Conservation (phyloP, 1,284 basidiomycete species). For the Ustilago nuda region DNA sequence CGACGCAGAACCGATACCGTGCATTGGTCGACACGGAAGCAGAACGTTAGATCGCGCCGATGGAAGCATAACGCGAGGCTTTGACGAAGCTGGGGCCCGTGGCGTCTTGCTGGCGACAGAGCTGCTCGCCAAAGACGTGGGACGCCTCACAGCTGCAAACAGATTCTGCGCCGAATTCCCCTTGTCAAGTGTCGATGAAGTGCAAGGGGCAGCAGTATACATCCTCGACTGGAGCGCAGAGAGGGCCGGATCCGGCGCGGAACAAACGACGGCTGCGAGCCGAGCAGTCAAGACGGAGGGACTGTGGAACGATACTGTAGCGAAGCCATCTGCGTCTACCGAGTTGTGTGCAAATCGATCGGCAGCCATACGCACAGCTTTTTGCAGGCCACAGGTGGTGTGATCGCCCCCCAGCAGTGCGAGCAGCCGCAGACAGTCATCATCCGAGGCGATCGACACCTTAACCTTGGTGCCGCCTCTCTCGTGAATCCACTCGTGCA, state of each 20-base stretch:
- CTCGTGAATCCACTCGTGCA: conserved; percentile 47
- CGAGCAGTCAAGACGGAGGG: not conserved
- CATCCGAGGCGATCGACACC: conserved; percentile 48
- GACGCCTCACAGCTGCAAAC: conserved; percentile 14
- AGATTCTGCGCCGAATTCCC: conserved; percentile 16
- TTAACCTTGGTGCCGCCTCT: conserved; percentile 14
- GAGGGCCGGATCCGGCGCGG: not conserved
- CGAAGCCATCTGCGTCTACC: conserved; percentile 26
- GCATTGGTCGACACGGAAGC: conserved; percentile 24
- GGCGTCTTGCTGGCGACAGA: not conserved
- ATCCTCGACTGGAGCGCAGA: not conserved
- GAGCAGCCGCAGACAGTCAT: conserved; percentile 44
- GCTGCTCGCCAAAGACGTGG: not conserved
- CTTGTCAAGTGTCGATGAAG: conserved; percentile 3
- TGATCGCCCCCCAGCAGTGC: conserved; percentile 15
- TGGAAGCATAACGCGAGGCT: conserved; percentile 9
- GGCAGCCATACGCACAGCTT: conserved; percentile 29
- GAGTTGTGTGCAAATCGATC: conserved; percentile 26
- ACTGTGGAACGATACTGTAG: conserved; percentile 17
- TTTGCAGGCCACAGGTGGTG: conserved; percentile 11
- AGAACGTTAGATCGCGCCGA: conserved; percentile 20
- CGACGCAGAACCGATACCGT: conserved; percentile 14
- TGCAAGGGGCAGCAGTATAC: not conserved
- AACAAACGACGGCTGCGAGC: not conserved
- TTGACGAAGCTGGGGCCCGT: not conserved